Evolutionary conservation across 768 basidiomycete species (phyloP), one percentile per base, ranked within the genome.

Genomic region (Mycena galopus): DNA sequence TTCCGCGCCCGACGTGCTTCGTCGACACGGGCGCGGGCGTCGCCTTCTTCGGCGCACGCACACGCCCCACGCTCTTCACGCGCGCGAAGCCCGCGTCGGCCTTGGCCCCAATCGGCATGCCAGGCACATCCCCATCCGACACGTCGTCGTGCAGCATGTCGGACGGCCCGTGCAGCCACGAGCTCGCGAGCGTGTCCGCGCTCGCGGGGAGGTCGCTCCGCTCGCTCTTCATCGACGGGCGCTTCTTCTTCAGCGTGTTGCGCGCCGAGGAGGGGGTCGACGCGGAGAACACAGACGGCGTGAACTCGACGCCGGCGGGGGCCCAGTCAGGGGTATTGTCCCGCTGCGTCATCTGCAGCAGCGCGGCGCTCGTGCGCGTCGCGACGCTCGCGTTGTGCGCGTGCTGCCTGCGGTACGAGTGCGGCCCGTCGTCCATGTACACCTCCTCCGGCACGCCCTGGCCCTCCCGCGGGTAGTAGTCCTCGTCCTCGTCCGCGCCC

Each of bases 331-430:
- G n/a, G n/a, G 42, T 66, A 25, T 63, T 55, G 19, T 35, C 67
- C 51, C 74, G 74, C 74, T 69, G 74, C 53, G 71, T 75, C 74
- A 75, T 75, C 67, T 75, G 74, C 35, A 75, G 65, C 25, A 75
- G 67, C 59, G 74, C 74, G 50, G 63, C 71, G 27, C 70, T 71
- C 39, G 69, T 59, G 61, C 71, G 71, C 51, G 53, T 30, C 25
- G 5, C 29, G 35, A 21, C 59, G 25, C 50, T 32, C 33, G 35
- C 2, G 35, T 25, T 37, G 7, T 53, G 59, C 44, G 16, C 6
- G 44, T 65, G 68, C 23, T 25, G 23, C 50, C 25, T 14, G 10
- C 16, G 2, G 50, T 51, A 3, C 57, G 44, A n/a, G 56, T 32
- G 72, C 57, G 69, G 73, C 33, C 73, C 73, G 50, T 74, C 73